Base-by-base conservation (phyloP, 2,329 filamentous ascomycete genomes). In the Xylariaceae sp. region DNA sequence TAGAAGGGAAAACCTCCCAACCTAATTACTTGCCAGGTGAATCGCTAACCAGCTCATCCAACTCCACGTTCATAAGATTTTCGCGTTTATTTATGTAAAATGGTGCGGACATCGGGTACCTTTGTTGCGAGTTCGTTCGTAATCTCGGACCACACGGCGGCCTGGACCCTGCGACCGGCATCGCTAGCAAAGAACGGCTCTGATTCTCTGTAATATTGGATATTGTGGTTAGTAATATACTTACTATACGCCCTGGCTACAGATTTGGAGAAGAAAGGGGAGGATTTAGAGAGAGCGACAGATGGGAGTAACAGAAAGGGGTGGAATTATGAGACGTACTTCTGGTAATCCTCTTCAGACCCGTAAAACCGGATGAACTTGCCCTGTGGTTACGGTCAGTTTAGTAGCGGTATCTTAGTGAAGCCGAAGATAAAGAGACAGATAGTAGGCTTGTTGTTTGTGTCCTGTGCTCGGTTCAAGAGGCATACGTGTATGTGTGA, bases 321-420 rank as follows among this genome's bases (percentile, higher is more conserved):
- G 11, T 6, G 15, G 1, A 7, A 8, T 27, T 9, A 20, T 11
- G 36, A 23, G 7, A 56, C 60, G 62, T 37, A 64, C 62, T 57
- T 57, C 18, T 50, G 30, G 29, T 62, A 60, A 16, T 61, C 52
- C 13, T 45, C 55, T 20, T 64, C 55, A 2, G 59, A 61, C 39
- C 58, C 57, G 27, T 66, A 65, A 49, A 66, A 67, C 16, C 58
- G 57, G 29, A 66, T 52, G 27, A 62, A 65, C 36, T 64, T 64
- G 2, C 62, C 62, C 63, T 66, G 9, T n/a, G 20, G 24, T 10
- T 8, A 23, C 23, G 7, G 29, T 55, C 15, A 56, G 55, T 23
- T n/a, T n/a, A n/a, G n/a, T n/a, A n/a, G n/a, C n/a, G n/a, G n/a
- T n/a, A n/a, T n/a, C n/a, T n/a, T n/a, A n/a, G n/a, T n/a, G n/a